phyloP scores from a whole-genome alignment of 2,329 filamentous ascomycete genomes.

The Mollisia scopiformis region DNA sequence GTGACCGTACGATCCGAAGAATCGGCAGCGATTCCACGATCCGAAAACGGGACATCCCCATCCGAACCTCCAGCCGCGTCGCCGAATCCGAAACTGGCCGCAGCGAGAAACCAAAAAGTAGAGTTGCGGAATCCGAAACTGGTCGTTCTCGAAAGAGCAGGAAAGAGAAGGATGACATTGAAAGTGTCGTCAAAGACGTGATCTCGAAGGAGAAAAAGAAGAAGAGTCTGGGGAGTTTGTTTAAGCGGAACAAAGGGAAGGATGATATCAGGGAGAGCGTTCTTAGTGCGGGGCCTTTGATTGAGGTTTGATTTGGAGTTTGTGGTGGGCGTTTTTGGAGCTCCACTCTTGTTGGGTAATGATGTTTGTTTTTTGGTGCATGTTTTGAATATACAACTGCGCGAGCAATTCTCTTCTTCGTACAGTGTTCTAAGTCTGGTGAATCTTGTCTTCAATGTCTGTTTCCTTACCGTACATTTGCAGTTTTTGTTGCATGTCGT shows the following conservation, averaged over 20 bases:
- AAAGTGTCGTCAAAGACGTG: constrained; percentile 30
- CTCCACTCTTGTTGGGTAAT: too few species aligned
- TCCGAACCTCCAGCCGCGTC: constrained; percentile 18
- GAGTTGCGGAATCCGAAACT: constrained; percentile 14
- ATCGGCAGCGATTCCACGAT: constrained; percentile 35
- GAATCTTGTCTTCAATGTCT: too few species aligned
- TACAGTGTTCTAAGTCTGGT: too few species aligned
- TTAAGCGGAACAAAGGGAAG: constrained; percentile 28
- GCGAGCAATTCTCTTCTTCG: too few species aligned
- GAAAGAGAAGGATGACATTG: constrained; percentile 32
- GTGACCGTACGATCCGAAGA: constrained; percentile 24
- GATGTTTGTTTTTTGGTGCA: too few species aligned
- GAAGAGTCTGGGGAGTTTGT: constrained; percentile 17
- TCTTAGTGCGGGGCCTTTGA: not conserved
- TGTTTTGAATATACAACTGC: too few species aligned
- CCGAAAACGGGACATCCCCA: constrained; percentile 9
- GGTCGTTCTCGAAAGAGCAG: constrained; percentile 24
- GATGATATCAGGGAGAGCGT: constrained; percentile 18
- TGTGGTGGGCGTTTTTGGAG: not conserved
- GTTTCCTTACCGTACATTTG: too few species aligned
- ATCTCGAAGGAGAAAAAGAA: constrained; percentile 26
- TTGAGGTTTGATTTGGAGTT: not conserved
- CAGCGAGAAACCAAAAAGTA: constrained; percentile 24
- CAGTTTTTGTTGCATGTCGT: too few species aligned
- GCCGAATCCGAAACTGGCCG: constrained; percentile 24